Conservation (phyloP, 306 rosid genomes). For the Crataegus laevigata region DNA sequence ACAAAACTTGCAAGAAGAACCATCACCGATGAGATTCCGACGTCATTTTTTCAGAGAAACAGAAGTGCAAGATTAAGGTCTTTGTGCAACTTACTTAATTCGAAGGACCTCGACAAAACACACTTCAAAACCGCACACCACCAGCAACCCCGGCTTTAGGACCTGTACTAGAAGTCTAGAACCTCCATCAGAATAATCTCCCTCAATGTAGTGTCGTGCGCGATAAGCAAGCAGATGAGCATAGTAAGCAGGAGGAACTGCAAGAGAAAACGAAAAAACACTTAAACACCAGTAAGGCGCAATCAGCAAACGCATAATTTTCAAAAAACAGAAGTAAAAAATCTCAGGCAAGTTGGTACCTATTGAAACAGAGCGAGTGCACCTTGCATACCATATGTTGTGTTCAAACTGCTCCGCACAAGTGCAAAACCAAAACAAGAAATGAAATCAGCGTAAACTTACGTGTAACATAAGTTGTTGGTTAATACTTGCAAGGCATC, state of each 20-base stretch:
- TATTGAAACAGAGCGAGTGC: slow-evolving; percentile 44
- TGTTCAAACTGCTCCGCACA: too few species aligned
- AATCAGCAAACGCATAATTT: neutral
- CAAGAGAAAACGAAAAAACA: neutral
- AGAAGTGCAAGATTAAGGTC: too few species aligned
- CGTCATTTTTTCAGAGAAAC: too few species aligned
- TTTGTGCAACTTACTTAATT: too few species aligned
- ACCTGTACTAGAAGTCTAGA: slow-evolving; percentile 20
- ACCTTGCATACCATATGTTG: slow-evolving; percentile 30
- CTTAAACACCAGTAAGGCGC: neutral
- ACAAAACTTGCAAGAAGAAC: too few species aligned
- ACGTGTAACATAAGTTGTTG: slow-evolving; percentile 43
- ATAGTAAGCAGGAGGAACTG: slow-evolving; percentile 41
- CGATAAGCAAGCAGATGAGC: slow-evolving; percentile 33
- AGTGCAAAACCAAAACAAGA: neutral
- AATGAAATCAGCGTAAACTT: neutral
- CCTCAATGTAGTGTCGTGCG: slow-evolving; percentile 26
- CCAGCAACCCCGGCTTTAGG: neutral
- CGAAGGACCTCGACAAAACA: too few species aligned
- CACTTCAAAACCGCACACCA: too few species aligned
- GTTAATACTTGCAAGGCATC: slow-evolving; percentile 34
- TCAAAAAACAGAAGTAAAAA: neutral
- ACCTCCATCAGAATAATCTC: slow-evolving; percentile 13
- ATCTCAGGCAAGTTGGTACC: slow-evolving; percentile 2
- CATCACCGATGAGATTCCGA: too few species aligned